Base-by-base conservation (phyloP, 441 rosid genomes). In the Adansonia madagascariensis region DNA sequence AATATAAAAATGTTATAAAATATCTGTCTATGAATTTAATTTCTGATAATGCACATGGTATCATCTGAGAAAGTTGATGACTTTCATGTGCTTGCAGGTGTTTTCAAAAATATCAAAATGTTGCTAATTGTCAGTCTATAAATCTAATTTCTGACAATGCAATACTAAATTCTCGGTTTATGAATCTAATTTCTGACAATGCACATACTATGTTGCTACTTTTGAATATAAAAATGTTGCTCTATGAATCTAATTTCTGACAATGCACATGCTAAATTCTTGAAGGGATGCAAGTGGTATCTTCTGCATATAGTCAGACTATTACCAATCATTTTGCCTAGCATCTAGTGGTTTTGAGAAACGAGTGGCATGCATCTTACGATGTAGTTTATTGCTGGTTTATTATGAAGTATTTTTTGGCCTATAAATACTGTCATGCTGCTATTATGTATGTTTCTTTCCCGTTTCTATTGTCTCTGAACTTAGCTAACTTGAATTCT, bases 311-410 rank as follows among this genome's bases (percentile, higher is more conserved):
- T 50, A 24, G 39, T 60, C 8, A 60, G 7, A 17, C 9, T 52
- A 27, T 31, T 71, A 4, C 15, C 14, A 31, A 52, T n/a, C 46
- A 31, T 50, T 50, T 52, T 71, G 22, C 35, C 15, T 31, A 31
- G 65, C 8, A 17, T 31, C 74, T 50, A 3, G 8, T 70, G 22
- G 50, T 50, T 70, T 70, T 50, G 74, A 50, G 60, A 50, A 52
- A 52, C 15, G 2, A 69, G 74, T 71, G 53, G 24, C 61, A 12
- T n/a, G 49, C 11, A 9, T 35, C 63, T 55, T 39, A 10, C 39
- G 35, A 41, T 53, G 44, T 71, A 39, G 17, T 71, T 56, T 71
- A 53, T 39, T 53, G 35, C 31, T 71, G 74, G 61, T 17, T 69
- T 71, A 17, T 71, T 55, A 35, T 35, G 50, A 71, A 39, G 49